phyloP scores from a whole-genome alignment of 2,329 filamentous ascomycete genomes.

The Dactylellina parvicollis region DNA sequence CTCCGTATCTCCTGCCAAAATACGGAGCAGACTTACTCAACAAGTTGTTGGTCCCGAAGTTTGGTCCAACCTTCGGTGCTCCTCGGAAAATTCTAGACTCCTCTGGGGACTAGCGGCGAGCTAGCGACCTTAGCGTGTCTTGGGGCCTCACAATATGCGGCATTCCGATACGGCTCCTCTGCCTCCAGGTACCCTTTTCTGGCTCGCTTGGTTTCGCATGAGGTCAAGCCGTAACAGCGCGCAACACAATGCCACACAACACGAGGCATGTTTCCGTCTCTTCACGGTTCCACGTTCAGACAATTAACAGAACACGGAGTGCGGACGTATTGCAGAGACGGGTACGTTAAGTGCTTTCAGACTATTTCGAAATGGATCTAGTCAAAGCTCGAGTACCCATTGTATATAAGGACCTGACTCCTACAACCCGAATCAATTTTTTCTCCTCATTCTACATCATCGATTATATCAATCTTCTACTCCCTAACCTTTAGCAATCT shows the following conservation, averaged over 20 bases:
- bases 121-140: slow-evolving; percentile 3
- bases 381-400: neutral
- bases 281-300: slow-evolving; percentile 26
- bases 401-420: slow-evolving; percentile 32
- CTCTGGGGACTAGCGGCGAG: neutral
- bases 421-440: neutral
- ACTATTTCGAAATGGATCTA: slow-evolving; percentile 10
- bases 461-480: slow-evolving; percentile 19
- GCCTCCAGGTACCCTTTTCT: neutral
- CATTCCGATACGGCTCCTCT: slow-evolving; percentile 26
- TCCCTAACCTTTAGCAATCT: slow-evolving; percentile 7
- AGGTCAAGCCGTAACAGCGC: slow-evolving; percentile 28
- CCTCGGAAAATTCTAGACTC: slow-evolving; percentile 1
- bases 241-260: slow-evolving; percentile 41
- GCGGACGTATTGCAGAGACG: neutral
- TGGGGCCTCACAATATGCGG: slow-evolving; percentile 36
- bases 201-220: slow-evolving; percentile 29
- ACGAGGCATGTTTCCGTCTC: slow-evolving; percentile 27
- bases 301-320: neutral
- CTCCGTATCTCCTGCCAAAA: too few species aligned
- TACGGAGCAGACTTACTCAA: too few species aligned
- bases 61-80: neutral
- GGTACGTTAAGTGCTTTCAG: neutral
- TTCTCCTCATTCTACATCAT: slow-evolving; percentile 31
- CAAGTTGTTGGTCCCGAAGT: too few species aligned